A percentile compares a stretch with the other conserved stretches of the same genome.
Evolutionary conservation across 2,329 filamentous ascomycete genomes (phyloP).

Genomic region (Calonectria pseudoturangicola): DNA sequence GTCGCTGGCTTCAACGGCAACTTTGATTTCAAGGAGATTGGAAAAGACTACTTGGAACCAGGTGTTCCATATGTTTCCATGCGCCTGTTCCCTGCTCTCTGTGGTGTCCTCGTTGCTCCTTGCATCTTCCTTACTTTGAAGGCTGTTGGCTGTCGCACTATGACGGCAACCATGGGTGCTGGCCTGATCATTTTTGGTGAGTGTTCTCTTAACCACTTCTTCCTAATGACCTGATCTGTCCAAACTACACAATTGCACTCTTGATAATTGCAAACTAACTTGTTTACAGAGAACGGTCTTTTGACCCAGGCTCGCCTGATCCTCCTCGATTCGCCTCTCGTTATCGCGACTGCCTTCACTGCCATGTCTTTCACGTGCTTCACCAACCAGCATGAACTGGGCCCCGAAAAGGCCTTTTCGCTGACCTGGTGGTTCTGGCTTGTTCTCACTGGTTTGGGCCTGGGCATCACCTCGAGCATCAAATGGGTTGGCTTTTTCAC

Average conservation of each 20-base stretch:
- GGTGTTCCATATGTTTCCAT: constrained; percentile 98
- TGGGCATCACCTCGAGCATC: constrained; percentile 94
- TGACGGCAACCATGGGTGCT: constrained; percentile 88
- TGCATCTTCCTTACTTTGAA: constrained; percentile 97
- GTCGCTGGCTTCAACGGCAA: constrained; percentile 94
- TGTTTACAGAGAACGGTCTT: constrained; percentile 87
- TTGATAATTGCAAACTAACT: constrained; percentile 53
- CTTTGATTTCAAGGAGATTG: constrained; percentile 99
- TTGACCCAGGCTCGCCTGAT: constrained; percentile 96
- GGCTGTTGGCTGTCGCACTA: constrained; percentile 90
- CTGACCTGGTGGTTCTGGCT: constrained; percentile 99
- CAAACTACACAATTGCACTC: constrained; percentile 2
- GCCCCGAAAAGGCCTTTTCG: constrained; percentile 90
- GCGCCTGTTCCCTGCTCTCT: constrained; percentile 92
- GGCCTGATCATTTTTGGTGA: constrained; percentile 94
- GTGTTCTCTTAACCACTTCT: background rate
- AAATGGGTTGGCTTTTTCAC: constrained; percentile 99
- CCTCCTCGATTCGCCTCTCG: constrained; percentile 94
- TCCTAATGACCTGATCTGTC: background rate
- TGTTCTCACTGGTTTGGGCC: constrained; percentile 86
- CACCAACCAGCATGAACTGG: constrained; percentile 96
- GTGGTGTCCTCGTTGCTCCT: constrained; percentile 91
- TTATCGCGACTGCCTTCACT: constrained; percentile 94
- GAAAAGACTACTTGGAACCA: constrained; percentile 97
- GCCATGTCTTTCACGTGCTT: constrained; percentile 94